Evolutionary conservation across 1,284 basidiomycete genomes (phyloP).

Genomic region (Moniliella sp.): DNA sequence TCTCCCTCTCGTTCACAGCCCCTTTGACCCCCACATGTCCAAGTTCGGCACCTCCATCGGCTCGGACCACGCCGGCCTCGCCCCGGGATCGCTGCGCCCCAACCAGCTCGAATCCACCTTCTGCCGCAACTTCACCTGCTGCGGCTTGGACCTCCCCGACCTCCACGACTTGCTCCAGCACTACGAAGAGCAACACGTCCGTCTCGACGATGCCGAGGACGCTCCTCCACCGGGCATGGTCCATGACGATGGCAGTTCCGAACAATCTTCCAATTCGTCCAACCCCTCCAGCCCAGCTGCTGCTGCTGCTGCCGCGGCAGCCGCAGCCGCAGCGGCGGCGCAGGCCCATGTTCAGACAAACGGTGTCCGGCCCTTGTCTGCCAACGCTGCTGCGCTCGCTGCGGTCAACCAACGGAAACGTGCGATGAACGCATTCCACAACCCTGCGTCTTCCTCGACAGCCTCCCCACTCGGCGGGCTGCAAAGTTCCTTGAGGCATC

Average conservation of each 20-base stretch:
- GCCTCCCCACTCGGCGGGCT: slow-evolving; percentile 16
- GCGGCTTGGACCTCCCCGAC: slow-evolving; percentile 25
- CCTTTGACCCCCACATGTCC: slow-evolving; percentile 29
- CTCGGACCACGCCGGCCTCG: slow-evolving; percentile 21
- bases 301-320: slow-evolving; percentile 3
- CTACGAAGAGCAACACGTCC: slow-evolving; percentile 31
- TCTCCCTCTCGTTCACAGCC: slow-evolving; percentile 5
- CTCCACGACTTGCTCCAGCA: slow-evolving; percentile 32
- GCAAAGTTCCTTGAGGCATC: slow-evolving; percentile 26
- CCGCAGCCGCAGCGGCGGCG: slow-evolving; percentile 3
- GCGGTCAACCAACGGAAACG: slow-evolving; percentile 26
- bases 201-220: slow-evolving; percentile 27
- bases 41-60: slow-evolving; percentile 22
- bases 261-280: slow-evolving; percentile 14
- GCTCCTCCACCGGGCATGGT: slow-evolving; percentile 6
- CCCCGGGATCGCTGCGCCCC: slow-evolving; percentile 12
- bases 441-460: slow-evolving; percentile 5
- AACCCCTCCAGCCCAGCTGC: slow-evolving; percentile 18
- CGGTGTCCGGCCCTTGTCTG: slow-evolving; percentile 4
- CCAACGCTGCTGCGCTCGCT: slow-evolving; percentile 4
- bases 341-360: slow-evolving; percentile 3
- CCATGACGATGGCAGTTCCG: slow-evolving; percentile 13
- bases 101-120: slow-evolving; percentile 27
- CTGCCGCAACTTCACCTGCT: slow-evolving; percentile 31
- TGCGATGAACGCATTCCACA: slow-evolving; percentile 20